Evolutionary conservation across 148 eudicot species (phyloP), one percentile per base, ranked within the genome.

Genomic region (Arctostaphylos glauca): DNA sequence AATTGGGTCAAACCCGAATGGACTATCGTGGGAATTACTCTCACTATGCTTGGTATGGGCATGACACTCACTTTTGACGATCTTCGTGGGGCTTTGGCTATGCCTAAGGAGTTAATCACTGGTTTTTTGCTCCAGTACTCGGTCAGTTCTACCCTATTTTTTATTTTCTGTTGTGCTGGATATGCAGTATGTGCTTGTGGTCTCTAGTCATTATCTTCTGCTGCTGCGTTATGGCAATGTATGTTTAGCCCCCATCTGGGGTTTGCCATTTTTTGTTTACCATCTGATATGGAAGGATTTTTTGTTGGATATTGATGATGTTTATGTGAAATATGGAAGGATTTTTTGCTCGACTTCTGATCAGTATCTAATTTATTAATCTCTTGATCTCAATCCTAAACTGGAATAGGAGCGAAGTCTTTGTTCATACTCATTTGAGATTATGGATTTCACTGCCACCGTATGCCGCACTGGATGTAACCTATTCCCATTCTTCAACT

Each of bases 1-100:
- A 85, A 83, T 78, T 93, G 96, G 96, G 96, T 94, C 3, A 83
- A 76, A 18, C 92, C 94, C 43, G 81, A 90, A 54, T 85, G 87
- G 88, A 89, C 90, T 18, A 87, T 94, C 52, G 83, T 86, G 88
- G 93, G 94, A 2, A 86, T 94, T 85, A 90, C 94, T 0, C 5
- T 94, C 53, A 94, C 93, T 75, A 94, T 94, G 98, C 88, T 94
- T 83, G 98, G 98, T 19, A 94, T 93, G 98, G 98, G 98, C 3
- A 93, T 94, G 98, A 93, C 96, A 23, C 88, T 94, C 68, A 94
- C 93, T 47, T 88, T 93, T 74, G 92, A 94, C 90, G 98, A 94
- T 88, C 92, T 93, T 82, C 85, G 90, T 50, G 94, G 89, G 3
- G 98, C 96, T 77, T 83, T 94, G 81, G 87, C 98, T 48, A 94